phyloP scores from a whole-genome alignment of 2,329 filamentous ascomycete species.

The Botrytis fragariae region DNA sequence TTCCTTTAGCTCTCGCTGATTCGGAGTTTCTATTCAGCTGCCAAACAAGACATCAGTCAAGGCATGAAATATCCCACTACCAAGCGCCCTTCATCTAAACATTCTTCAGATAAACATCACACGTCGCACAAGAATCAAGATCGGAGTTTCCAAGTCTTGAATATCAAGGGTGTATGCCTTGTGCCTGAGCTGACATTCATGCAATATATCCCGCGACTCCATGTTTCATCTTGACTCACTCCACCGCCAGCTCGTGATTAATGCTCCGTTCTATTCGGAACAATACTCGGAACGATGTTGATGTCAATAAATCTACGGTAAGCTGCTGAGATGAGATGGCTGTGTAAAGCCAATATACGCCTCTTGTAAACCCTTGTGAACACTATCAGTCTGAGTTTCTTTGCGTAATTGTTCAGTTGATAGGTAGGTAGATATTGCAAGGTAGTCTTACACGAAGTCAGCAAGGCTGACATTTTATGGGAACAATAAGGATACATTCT shows the following conservation, averaged over 20 bases:
- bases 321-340: background rate
- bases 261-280: background rate
- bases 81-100: background rate
- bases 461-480: background rate
- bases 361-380: background rate
- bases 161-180: background rate
- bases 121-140: background rate
- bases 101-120: background rate
- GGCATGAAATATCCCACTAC: background rate
- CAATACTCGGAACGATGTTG: background rate
- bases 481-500: background rate
- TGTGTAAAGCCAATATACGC: background rate
- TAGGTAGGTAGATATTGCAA: background rate
- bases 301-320: background rate
- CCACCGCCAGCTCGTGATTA: background rate
- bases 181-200: background rate
- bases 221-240: constrained; percentile 8
- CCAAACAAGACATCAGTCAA: background rate
- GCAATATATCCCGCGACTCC: background rate
- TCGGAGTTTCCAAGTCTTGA: background rate
- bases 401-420: background rate
- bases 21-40: background rate
- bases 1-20: background rate
- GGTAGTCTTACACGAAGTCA: background rate
- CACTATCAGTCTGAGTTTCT: too few species aligned